A percentile compares a stretch with the other conserved stretches of the same genome.
These are phyloP conservation scores for Fomitopsis palustris DNA, from an alignment of 1,284 basidiomycete species.

Conservation along the genomic window DNA sequence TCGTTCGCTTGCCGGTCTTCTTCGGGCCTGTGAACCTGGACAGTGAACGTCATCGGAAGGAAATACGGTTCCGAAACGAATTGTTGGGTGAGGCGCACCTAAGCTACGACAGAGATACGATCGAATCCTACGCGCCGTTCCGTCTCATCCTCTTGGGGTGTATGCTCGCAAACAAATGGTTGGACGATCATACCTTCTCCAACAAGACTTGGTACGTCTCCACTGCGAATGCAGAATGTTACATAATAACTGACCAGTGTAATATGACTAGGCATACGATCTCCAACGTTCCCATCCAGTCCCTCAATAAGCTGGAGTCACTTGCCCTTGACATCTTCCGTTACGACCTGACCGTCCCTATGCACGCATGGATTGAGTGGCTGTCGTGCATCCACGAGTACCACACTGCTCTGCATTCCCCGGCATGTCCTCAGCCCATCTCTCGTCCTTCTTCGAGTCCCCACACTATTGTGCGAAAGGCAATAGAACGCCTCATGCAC, in stretches of 20 bases:
- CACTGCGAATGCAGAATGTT: background rate
- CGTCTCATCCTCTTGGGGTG: slow-evolving; percentile 78
- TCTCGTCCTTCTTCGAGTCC: slow-evolving; percentile 71
- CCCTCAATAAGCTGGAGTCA: slow-evolving; percentile 67
- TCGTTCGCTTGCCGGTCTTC: slow-evolving; percentile 73
- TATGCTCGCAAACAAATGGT: slow-evolving; percentile 89
- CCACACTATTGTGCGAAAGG: slow-evolving; percentile 59
- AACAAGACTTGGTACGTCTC: slow-evolving; percentile 85
- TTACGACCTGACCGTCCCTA: slow-evolving; percentile 65
- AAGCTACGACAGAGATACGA: slow-evolving; percentile 46
- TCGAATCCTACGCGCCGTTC: slow-evolving; percentile 60
- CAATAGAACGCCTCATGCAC: slow-evolving; percentile 65
- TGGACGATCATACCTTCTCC: slow-evolving; percentile 90
- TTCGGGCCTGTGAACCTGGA: slow-evolving; percentile 43
- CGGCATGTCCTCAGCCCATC: slow-evolving; percentile 68
- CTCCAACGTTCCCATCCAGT: slow-evolving; percentile 65
- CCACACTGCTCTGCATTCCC: slow-evolving; percentile 57
- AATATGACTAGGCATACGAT: slow-evolving; percentile 62
- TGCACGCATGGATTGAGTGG: slow-evolving; percentile 66
- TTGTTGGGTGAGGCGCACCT: slow-evolving; percentile 49
- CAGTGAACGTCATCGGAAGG: slow-evolving; percentile 37
- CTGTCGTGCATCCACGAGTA: slow-evolving; percentile 58
- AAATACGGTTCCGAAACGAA: slow-evolving; percentile 57
- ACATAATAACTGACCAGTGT: background rate
- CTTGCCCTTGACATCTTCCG: slow-evolving; percentile 65